These are phyloP conservation scores for Phytophthora litchii DNA, from an alignment of 352 stramenopile species.

Conservation along the genomic window DNA sequence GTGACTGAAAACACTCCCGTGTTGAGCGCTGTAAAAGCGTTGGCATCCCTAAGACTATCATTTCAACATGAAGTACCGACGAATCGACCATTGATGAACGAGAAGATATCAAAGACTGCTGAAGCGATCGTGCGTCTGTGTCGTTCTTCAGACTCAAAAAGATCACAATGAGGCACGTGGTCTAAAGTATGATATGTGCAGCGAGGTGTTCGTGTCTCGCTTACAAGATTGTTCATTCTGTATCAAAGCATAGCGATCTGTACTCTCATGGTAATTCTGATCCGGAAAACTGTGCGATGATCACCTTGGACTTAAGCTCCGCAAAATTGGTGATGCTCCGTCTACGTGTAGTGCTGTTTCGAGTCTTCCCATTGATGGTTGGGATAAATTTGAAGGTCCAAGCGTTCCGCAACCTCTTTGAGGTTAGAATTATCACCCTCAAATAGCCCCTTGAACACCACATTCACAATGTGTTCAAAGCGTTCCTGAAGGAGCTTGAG, in stretches of 20 bases:
- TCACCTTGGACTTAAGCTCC: not conserved
- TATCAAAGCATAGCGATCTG: not conserved
- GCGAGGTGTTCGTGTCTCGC: not conserved
- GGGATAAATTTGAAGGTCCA: constrained; percentile 77
- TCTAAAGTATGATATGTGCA: no score
- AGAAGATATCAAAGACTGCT: constrained; percentile 60
- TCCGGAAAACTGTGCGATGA: not conserved
- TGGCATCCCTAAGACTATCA: constrained; percentile 12
- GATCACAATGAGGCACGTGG: not conserved
- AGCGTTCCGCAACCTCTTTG: constrained; percentile 70
- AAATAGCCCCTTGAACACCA: constrained; percentile 77
- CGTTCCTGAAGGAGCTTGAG: constrained; percentile 63
- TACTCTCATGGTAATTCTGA: not conserved
- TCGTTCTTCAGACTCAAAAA: constrained; percentile 8
- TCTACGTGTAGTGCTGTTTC: constrained; percentile 33
- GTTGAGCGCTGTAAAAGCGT: constrained; percentile 25
- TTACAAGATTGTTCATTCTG: constrained; percentile 10
- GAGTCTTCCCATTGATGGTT: constrained; percentile 70
- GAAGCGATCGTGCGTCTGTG: constrained; percentile 45
- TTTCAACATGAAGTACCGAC: constrained; percentile 4
- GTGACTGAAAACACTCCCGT: constrained; percentile 31
- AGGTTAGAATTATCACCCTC: constrained; percentile 71
- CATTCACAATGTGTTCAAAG: constrained; percentile 76
- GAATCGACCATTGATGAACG: constrained; percentile 19
- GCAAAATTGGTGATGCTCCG: not conserved